phyloP scores from a whole-genome alignment of 2,329 filamentous ascomycete species.

The Penicillium glabrum region DNA sequence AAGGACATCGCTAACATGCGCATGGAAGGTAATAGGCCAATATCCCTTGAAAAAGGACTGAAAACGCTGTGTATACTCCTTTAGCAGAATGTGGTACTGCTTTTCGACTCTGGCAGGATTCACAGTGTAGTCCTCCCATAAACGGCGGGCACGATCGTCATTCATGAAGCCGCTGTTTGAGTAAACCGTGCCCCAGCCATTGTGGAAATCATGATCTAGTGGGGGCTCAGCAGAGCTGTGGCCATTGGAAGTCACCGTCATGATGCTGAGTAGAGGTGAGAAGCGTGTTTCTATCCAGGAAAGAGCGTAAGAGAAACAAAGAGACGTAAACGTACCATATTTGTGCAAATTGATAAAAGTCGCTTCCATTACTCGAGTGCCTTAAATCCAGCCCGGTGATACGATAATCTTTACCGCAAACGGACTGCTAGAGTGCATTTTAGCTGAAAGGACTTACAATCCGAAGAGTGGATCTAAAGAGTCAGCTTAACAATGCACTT shows the following conservation, averaged over 20 bases:
- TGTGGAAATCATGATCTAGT: constrained; percentile 4
- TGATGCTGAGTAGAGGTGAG: not conserved
- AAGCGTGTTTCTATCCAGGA: not conserved
- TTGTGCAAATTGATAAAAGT: too few species aligned
- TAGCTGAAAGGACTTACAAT: too few species aligned
- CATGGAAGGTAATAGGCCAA: constrained; percentile 1
- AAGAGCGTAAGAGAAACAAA: not conserved
- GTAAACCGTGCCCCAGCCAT: not conserved
- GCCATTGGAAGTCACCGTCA: not conserved
- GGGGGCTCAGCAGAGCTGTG: not conserved
- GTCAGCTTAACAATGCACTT: too few species aligned
- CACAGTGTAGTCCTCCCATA: not conserved
- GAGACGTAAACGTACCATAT: too few species aligned
- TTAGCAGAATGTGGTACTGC: constrained; percentile 1
- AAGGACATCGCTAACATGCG: constrained; percentile 4
- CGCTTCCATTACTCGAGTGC: too few species aligned
- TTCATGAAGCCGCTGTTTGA: not conserved
- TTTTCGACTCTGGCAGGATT: not conserved
- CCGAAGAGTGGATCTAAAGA: too few species aligned
- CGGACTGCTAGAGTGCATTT: too few species aligned
- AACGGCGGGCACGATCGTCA: not conserved
- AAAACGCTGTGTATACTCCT: constrained; percentile 1
- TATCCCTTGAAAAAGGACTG: constrained; percentile 1
- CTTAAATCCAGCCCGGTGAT: too few species aligned
- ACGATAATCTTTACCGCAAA: too few species aligned